Base-by-base conservation (phyloP, 129 eudicot species). In the Artemisia annua region DNA sequence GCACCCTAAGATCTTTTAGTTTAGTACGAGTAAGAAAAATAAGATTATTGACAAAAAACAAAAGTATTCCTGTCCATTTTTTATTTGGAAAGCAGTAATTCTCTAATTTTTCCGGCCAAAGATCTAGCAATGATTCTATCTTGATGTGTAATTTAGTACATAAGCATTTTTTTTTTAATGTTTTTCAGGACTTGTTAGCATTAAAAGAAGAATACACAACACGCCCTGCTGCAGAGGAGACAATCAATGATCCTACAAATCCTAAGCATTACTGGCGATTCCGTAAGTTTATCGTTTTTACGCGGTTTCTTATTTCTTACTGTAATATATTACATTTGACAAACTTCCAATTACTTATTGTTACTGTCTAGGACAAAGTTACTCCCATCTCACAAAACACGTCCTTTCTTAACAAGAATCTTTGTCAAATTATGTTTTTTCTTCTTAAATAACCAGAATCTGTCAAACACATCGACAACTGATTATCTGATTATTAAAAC, bases 191-290 rank as follows among this genome's bases (percentile, higher is more conserved):
- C 77, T 80, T 95, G 82, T 66, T 95, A 80, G 99, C 99, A 20
- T 70, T 95, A 68, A 95, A 90, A 84, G 97, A 90, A 69, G 94
- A 83, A 66, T 95, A 95, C 84, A 82, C 96, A 4, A 61, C 84
- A 51, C 91, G 97, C 26, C 97, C 97, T 72, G 99, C 99, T 4
- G 49, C 61, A 8, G 99, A 95, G 77, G 99, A 95, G 87, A 95
- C 97, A 3, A 95, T 95, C 80, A 95, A 95, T 53, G 97, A 95
- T 80, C 99, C 99, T 28, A 90, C 99, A 20, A 95, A 95, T 70
- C 99, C 99, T 49, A 95, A 91, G 78, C 99, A 95, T 71, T 95
- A 95, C 71, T 95, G 99, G 99, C 84, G 99, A 80, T 95, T 63
- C 83, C 94, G 99, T 95, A 85, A 59, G 97, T 80, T 13, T 64